Conservation (phyloP, 2,329 filamentous ascomycete species). For the Chrysosporium keratinophilum region DNA sequence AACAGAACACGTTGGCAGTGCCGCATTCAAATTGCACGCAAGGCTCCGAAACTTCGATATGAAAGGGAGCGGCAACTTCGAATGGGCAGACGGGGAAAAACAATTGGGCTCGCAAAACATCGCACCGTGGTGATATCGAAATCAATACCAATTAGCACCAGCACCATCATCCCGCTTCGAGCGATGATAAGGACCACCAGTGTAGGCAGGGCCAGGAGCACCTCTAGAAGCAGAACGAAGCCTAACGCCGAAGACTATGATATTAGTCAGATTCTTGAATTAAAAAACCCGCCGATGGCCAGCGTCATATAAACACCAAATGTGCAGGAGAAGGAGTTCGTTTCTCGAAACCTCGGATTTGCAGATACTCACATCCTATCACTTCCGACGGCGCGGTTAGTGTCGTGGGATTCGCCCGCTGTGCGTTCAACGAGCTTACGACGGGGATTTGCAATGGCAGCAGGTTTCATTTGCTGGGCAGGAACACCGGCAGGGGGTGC, state of each 20-base stretch:
- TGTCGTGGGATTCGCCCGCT: conserved; percentile 54
- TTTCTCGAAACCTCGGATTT: conserved; percentile 68
- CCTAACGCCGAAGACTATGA: conserved; percentile 75
- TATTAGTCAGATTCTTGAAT: conserved; percentile 70
- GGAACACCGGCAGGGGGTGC: conserved; percentile 49
- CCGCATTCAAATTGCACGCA: conserved; percentile 9
- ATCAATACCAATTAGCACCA: conserved; percentile 37
- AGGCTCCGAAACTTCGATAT: conserved; percentile 11
- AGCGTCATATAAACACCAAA: conserved; percentile 69
- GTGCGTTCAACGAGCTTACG: conserved; percentile 73
- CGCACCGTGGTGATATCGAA: conserved; percentile 25
- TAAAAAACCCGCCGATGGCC: conserved; percentile 54
- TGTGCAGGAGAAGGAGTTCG: conserved; percentile 72
- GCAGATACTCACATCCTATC: conserved; percentile 92
- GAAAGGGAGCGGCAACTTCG: conserved; percentile 11
- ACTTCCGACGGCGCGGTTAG: conserved; percentile 66
- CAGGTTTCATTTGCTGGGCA: conserved; percentile 52
- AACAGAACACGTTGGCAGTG: conserved; percentile 12
- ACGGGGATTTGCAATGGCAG: conserved; percentile 63
- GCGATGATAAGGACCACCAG: conserved; percentile 40
- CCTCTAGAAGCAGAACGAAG: conserved; percentile 73
- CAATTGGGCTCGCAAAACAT: conserved; percentile 10
- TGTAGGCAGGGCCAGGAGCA: conserved; percentile 39
- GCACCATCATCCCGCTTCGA: conserved; percentile 47
- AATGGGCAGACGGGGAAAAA: conserved; percentile 8